These are phyloP conservation scores for Dysphania ambrosioides DNA, from an alignment of 148 eudicot genomes.

Conservation along the genomic window DNA sequence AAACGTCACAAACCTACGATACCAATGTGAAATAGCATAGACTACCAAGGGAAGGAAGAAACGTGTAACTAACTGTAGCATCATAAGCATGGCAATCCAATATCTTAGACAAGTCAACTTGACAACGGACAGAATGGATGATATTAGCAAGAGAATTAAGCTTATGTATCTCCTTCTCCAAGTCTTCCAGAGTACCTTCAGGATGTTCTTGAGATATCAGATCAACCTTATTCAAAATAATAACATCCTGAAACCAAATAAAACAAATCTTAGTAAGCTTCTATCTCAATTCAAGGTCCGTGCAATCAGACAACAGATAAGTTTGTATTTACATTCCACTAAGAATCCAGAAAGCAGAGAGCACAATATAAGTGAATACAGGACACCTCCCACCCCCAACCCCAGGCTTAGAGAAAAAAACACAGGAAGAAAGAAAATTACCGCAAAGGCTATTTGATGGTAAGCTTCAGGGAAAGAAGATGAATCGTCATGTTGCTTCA, in stretches of 20 bases:
- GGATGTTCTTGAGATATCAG: slow-evolving; percentile 66
- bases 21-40: slow-evolving; percentile 8
- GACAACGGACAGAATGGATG: slow-evolving; percentile 73
- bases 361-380: too few species aligned
- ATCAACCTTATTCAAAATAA: slow-evolving; percentile 90
- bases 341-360: background rate
- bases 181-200: slow-evolving; percentile 52
- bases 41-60: slow-evolving; percentile 3
- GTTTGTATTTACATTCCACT: background rate
- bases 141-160: slow-evolving; percentile 79
- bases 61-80: slow-evolving; percentile 53
- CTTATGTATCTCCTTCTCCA: slow-evolving; percentile 79
- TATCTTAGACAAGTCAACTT: slow-evolving; percentile 85
- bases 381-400: too few species aligned
- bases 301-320: background rate
- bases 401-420: background rate
- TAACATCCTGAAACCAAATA: slow-evolving; percentile 66
- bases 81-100: slow-evolving; percentile 81
- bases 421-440: slow-evolving; percentile 28
- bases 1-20: background rate
- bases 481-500: slow-evolving; percentile 59
- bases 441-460: slow-evolving; percentile 92
- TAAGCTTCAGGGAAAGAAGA: slow-evolving; percentile 93
- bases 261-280: slow-evolving; percentile 9
- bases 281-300: background rate